These are phyloP conservation scores for Stachybotrys chlorohalonatus DNA, from an alignment of 2,329 filamentous ascomycete genomes.

Conservation along the genomic window DNA sequence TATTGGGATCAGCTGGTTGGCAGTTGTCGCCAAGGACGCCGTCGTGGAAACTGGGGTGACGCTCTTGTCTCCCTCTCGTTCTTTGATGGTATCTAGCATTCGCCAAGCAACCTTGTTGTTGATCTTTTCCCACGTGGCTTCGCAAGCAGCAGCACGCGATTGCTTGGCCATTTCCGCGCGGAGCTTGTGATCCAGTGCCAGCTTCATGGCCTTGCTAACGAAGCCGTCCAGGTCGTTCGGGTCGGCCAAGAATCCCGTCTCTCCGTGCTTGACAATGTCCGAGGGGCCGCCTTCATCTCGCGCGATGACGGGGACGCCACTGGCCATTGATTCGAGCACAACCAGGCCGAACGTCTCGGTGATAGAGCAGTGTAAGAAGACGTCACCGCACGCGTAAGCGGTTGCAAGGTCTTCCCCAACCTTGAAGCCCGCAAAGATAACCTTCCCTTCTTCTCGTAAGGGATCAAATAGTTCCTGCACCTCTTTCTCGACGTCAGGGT, in stretches of 20 bases:
- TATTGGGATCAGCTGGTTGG: constrained; percentile 26
- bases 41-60: not conserved
- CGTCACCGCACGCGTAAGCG: constrained; percentile 58
- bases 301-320: constrained; percentile 59
- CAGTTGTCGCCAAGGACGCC: constrained; percentile 6
- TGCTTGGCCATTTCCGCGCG: constrained; percentile 34
- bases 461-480: constrained; percentile 50
- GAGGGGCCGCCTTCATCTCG: constrained; percentile 61
- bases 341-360: constrained; percentile 66
- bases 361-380: constrained; percentile 64
- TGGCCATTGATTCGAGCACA: constrained; percentile 63
- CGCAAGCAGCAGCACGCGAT: constrained; percentile 47
- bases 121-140: constrained; percentile 63
- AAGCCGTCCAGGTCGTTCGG: constrained; percentile 52
- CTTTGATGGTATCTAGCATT: constrained; percentile 44
- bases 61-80: constrained; percentile 25
- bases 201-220: constrained; percentile 39
- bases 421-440: constrained; percentile 59
- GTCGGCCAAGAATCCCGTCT: constrained; percentile 51
- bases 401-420: constrained; percentile 51
- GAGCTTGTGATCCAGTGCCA: constrained; percentile 35
- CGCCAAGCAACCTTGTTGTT: constrained; percentile 61
- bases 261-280: constrained; percentile 52
- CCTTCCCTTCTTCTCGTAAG: constrained; percentile 37
- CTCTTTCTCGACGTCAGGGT: constrained; percentile 50